Conservation (phyloP, 192 early-diverging fungal genomes). For the Backusella parvicylindrica region DNA sequence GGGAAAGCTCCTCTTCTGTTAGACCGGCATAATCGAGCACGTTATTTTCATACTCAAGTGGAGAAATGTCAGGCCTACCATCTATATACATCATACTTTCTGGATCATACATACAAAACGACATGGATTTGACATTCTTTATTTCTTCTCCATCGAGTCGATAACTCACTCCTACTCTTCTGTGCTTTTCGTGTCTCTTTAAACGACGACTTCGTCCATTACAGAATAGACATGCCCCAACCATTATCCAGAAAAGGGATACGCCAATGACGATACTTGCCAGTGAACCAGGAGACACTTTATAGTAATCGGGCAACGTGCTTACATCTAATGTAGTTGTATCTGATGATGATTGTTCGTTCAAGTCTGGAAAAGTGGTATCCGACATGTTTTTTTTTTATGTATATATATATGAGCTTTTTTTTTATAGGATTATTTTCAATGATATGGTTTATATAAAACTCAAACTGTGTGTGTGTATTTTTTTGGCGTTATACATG, state of each 20-base stretch:
- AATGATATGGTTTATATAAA: background rate
- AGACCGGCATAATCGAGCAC: background rate
- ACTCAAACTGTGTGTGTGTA: too few species aligned
- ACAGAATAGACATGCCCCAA: background rate
- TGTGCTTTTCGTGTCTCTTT: background rate
- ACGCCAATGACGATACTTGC: slow-evolving; percentile 1
- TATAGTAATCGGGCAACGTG: background rate
- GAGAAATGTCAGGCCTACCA: background rate
- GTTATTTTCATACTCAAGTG: background rate
- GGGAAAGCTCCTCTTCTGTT: background rate
- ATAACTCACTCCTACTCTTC: background rate
- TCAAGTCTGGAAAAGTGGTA: background rate
- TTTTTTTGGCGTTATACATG: too few species aligned
- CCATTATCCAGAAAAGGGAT: background rate
- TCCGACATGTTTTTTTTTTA: background rate
- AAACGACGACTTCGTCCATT: background rate
- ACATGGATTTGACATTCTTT: background rate
- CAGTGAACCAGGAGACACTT: background rate
- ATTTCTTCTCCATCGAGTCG: background rate
- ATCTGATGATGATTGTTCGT: background rate
- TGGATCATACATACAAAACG: background rate
- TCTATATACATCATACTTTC: background rate
- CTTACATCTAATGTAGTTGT: background rate
- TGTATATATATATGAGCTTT: too few species aligned
- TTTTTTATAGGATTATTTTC: background rate